phyloP scores from a whole-genome alignment of 148 eudicot species.

The Camellia granthamiana region DNA sequence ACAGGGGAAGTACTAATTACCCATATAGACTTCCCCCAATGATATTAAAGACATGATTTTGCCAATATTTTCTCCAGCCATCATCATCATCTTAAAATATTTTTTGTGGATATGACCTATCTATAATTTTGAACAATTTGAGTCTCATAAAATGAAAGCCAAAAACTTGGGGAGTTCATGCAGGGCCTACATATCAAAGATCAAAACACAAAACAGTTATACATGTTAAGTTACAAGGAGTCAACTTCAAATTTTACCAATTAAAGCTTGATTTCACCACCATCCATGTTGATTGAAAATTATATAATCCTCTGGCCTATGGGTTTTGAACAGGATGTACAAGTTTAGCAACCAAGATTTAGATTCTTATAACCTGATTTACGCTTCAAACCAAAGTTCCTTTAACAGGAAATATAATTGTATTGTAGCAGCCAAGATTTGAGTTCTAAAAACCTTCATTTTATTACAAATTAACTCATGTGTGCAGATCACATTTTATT shows the following conservation, averaged over 20 bases:
- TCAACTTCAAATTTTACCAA: not conserved
- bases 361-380: not conserved
- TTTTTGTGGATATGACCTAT: not conserved
- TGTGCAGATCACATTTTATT: not conserved
- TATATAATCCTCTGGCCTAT: no score
- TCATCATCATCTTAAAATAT: not conserved
- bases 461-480: not conserved
- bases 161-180: not conserved
- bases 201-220: not conserved
- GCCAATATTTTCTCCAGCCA: conserved; percentile 5
- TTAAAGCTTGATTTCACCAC: no score
- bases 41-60: not conserved
- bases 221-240: not conserved
- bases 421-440: not conserved
- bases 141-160: not conserved
- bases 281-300: no score
- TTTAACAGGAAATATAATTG: not conserved
- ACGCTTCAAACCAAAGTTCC: not conserved
- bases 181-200: not conserved
- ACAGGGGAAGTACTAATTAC: not conserved
- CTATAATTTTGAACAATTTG: not conserved
- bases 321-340: not conserved
- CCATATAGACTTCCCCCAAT: not conserved
- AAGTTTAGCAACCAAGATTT: not conserved
- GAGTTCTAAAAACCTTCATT: not conserved